Evolutionary conservation across 768 basidiomycete genomes (phyloP), one percentile per base, ranked within the genome.

Genomic region (Termitomyces sp.): DNA sequence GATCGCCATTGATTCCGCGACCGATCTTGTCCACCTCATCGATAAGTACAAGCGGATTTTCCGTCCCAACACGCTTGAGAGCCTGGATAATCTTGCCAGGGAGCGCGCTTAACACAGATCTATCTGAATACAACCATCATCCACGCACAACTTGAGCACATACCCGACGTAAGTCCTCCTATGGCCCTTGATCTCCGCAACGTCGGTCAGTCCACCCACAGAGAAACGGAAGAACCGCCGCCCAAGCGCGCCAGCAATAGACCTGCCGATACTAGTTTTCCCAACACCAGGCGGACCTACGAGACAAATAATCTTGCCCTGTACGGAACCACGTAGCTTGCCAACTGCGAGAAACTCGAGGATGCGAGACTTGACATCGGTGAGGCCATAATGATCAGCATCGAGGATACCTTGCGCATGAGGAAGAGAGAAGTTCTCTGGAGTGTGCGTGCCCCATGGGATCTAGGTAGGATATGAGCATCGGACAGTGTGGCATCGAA

Each of bases 171-270:
- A 98, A n/a, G 96, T 99, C 70, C 97, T 78, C 67, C 97, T 77
- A 69, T 99, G 97, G 1, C 97, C 97, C 75, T 98, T 98, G 69
- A 99, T 98, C 81, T 98, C 97, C 57, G 97, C 97, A 0, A 98
- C 95, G 71, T 99, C 97, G 50, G 93, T 93, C 69, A 99, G 73
- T 14, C 97, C 96, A 63, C 97, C 96, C 4, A 98, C 96, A 9
- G 91, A 93, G 75, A 99, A 97, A 50, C 95, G 82, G 84, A 95
- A 98, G 77, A 98, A 98, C 70, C 93, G 88, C 60, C 96, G 76
- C 30, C 89, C 86, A 26, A 99, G 77, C 4, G 96, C 95, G 16
- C 94, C 82, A 0, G 97, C 89, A 53, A 99, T 97, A 2, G 88
- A 91, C 78, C 95, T 95, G 50, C 95, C 96, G 46, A 98, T 97